Evolutionary conservation across 1,139 yeast species (phyloP).

Genomic region (Hansenula anomala): DNA sequence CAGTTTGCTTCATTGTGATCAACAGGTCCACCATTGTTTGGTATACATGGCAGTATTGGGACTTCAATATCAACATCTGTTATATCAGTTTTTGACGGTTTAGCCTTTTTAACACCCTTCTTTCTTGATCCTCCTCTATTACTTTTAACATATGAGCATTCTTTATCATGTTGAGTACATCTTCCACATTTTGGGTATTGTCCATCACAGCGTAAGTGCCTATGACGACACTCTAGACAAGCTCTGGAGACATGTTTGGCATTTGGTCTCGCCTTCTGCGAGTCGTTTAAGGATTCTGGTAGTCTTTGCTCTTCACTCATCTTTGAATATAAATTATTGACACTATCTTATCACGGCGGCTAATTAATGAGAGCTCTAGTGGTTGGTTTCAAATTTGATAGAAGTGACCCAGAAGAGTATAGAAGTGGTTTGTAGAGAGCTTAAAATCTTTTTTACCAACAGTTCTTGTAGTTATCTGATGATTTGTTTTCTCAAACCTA

Average conservation of each 20-base stretch:
- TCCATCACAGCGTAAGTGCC: conserved; percentile 47
- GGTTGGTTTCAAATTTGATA: too few species aligned
- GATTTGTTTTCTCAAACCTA: too few species aligned
- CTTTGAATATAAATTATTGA: too few species aligned
- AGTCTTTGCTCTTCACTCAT: not conserved
- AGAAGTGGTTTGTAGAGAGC: too few species aligned
- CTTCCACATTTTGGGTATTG: conserved; percentile 38
- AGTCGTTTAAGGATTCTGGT: too few species aligned
- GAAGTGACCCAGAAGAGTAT: too few species aligned
- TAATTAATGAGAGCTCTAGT: too few species aligned
- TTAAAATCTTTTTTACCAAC: too few species aligned
- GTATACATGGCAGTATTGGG: conserved; percentile 16
- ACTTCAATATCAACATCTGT: not conserved
- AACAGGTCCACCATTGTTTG: conserved; percentile 5
- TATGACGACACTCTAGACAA: conserved; percentile 43
- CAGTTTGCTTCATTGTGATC: conserved; percentile 6
- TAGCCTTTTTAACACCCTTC: conserved; percentile 33
- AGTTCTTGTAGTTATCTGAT: too few species aligned
- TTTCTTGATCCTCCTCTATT: conserved; percentile 48
- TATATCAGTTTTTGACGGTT: conserved; percentile 1
- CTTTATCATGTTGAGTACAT: conserved; percentile 29
- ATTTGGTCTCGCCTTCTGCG: too few species aligned
- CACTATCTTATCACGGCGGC: too few species aligned
- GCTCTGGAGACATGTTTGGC: conserved; percentile 38
- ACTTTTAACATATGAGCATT: conserved; percentile 42